Conservation (phyloP, 2,329 filamentous ascomycete genomes). For the Microsporum audouinii region DNA sequence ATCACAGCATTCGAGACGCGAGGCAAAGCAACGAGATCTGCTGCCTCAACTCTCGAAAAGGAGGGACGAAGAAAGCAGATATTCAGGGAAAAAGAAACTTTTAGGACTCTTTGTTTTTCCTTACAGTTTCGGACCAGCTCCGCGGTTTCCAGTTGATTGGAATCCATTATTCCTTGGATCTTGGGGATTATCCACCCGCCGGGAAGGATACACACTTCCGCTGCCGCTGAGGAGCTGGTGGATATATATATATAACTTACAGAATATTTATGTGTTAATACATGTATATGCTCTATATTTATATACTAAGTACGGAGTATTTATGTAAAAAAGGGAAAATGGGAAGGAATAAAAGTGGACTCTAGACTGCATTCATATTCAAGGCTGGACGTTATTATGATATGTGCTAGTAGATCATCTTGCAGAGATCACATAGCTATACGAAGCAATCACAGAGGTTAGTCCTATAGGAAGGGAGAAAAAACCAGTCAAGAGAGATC, state of each 20-base stretch:
- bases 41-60: neutral
- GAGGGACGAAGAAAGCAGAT: neutral
- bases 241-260: neutral
- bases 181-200: neutral
- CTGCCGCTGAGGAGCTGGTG: neutral
- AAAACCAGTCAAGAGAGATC: neutral
- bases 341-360: neutral
- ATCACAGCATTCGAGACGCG: neutral
- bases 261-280: neutral
- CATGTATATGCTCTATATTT: neutral
- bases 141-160: constrained; percentile 5
- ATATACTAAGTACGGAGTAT: neutral
- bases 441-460: neutral
- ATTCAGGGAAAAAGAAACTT: neutral
- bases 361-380: neutral
- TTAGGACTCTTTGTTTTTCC: neutral
- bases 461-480: neutral
- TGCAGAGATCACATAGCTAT: constrained; percentile 2
- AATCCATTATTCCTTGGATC: neutral
- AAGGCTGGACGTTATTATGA: neutral
- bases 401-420: neutral
- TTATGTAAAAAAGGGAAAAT: neutral
- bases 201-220: neutral
- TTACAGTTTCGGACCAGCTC: constrained; percentile 3
- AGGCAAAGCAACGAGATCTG: neutral